These are phyloP conservation scores for Aspergillus sp. DNA, from an alignment of 2,329 filamentous ascomycete genomes.

Conservation along the genomic window DNA sequence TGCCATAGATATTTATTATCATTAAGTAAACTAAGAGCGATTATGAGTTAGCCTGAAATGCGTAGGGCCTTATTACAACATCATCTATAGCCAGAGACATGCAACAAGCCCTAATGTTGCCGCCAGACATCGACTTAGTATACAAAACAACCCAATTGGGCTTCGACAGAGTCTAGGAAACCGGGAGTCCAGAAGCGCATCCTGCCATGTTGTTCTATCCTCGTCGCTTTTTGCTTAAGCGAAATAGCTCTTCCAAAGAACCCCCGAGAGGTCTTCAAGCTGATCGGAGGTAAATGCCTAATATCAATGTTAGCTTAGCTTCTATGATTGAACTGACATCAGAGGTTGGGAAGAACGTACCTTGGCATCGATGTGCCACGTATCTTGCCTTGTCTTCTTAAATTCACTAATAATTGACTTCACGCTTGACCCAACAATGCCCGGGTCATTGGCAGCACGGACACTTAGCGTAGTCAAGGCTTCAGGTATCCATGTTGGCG, in stretches of 20 bases:
- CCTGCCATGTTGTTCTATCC: background rate
- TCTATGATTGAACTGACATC: background rate
- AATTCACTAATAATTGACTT: slow-evolving; percentile 94
- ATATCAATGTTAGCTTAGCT: slow-evolving; percentile 4
- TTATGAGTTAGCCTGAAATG: background rate
- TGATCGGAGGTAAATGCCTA: slow-evolving; percentile 86
- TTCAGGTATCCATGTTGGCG: slow-evolving; percentile 90
- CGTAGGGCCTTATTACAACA: background rate
- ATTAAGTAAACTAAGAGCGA: background rate
- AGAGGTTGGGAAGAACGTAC: slow-evolving; percentile 55
- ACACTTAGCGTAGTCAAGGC: slow-evolving; percentile 82
- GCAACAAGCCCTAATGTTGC: background rate
- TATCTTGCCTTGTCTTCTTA: slow-evolving; percentile 99
- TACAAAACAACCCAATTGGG: background rate
- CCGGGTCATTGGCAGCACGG: slow-evolving; percentile 82
- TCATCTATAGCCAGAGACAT: background rate
- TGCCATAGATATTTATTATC: background rate
- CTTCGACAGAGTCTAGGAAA: background rate
- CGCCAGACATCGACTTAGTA: background rate
- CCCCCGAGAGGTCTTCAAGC: slow-evolving; percentile 90
- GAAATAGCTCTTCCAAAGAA: slow-evolving; percentile 99
- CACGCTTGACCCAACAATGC: slow-evolving; percentile 91
- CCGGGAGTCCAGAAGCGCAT: background rate
- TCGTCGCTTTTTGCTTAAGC: slow-evolving; percentile 53
- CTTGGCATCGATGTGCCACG: slow-evolving; percentile 97